phyloP scores from a whole-genome alignment of 1,139 yeast genomes.

The Trichomonascaceae sp. region DNA sequence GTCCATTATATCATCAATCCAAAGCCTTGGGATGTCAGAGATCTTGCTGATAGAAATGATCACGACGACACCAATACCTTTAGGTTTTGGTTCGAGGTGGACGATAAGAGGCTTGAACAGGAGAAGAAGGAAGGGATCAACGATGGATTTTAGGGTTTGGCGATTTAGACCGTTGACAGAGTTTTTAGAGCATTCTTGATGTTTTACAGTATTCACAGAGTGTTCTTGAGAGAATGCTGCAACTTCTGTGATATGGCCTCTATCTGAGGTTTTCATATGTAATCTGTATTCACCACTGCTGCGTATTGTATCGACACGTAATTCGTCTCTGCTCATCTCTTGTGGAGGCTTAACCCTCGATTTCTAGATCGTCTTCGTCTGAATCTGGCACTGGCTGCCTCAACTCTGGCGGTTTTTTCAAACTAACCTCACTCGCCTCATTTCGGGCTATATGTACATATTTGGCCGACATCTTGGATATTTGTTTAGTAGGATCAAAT shows the following conservation, averaged over 20 bases:
- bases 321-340: neutral
- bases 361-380: constrained; percentile 36
- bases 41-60: constrained; percentile 18
- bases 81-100: constrained; percentile 28
- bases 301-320: neutral
- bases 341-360: constrained; percentile 18
- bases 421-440: constrained; percentile 11
- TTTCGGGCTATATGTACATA: constrained; percentile 9
- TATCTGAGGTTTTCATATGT: neutral
- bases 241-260: too few relatives aligned
- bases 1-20: constrained; percentile 51
- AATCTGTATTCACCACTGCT: neutral
- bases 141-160: constrained; percentile 15
- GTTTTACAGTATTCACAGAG: neutral
- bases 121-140: constrained; percentile 12
- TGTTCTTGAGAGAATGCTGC: neutral
- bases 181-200: neutral
- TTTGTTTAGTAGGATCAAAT: constrained; percentile 29
- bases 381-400: constrained; percentile 11
- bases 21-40: constrained; percentile 49
- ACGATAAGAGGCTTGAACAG: constrained; percentile 34
- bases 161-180: neutral
- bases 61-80: constrained; percentile 33
- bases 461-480: neutral
- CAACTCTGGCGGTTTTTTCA: constrained; percentile 10